Percentiles rank a stretch among this genome's conserved stretches.
Evolutionary conservation across 768 basidiomycete species (phyloP).

Genomic region (Udeniomyces megalosporus): DNA sequence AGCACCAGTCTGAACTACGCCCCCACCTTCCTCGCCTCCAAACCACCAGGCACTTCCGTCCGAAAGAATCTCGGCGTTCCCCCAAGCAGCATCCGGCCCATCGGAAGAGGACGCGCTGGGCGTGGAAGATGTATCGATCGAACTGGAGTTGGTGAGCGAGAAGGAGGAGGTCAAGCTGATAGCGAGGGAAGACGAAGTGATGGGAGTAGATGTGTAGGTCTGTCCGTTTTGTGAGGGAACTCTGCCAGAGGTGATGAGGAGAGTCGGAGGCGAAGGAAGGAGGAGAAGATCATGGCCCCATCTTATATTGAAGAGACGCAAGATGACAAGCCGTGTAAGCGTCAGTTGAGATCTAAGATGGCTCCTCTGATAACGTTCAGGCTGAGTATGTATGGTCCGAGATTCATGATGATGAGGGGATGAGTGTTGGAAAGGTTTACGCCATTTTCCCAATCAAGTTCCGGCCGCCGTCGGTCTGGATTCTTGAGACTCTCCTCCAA

Average conservation of each 20-base stretch:
- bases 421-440: too few species aligned
- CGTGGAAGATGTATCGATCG: not conserved
- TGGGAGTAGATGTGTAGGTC: slow-evolving; percentile 8
- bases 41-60: not conserved
- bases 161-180: slow-evolving; percentile 4
- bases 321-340: too few species aligned
- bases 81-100: slow-evolving; percentile 8
- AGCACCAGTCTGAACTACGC: not conserved
- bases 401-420: not conserved
- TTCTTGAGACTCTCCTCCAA: too few species aligned
- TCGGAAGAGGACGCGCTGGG: not conserved
- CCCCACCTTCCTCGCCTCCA: slow-evolving; percentile 3
- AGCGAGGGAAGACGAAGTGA: not conserved
- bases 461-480: too few species aligned
- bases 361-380: too few species aligned
- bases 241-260: slow-evolving; percentile 10
- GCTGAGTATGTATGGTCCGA: too few species aligned
- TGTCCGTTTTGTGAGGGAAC: not conserved
- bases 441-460: too few species aligned
- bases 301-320: not conserved
- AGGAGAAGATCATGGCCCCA: slow-evolving; percentile 9
- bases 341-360: too few species aligned
- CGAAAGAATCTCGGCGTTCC: not conserved
- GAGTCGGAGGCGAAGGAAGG: not conserved
- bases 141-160: not conserved